These are phyloP conservation scores for Penicillium freii DNA, from an alignment of 2,329 filamentous ascomycete genomes.

Conservation along the genomic window DNA sequence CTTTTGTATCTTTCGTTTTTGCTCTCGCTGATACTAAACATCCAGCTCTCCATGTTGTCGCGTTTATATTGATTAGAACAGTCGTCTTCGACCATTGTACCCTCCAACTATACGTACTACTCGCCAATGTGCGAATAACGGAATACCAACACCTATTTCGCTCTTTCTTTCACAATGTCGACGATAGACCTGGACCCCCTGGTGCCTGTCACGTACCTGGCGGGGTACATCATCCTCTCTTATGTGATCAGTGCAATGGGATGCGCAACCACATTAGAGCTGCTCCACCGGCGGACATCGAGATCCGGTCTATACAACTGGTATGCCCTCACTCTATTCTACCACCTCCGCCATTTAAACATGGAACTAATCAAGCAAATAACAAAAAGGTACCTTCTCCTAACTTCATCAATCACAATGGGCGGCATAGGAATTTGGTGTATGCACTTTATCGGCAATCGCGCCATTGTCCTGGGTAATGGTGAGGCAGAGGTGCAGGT, in stretches of 20 bases:
- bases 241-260: constrained; percentile 71
- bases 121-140: background rate
- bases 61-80: background rate
- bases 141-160: background rate
- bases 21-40: background rate
- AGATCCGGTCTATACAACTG: constrained; percentile 67
- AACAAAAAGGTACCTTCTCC: constrained; percentile 56
- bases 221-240: constrained; percentile 66
- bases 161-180: constrained; percentile 20
- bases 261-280: constrained; percentile 73
- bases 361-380: background rate
- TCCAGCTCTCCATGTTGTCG: background rate
- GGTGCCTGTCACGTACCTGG: constrained; percentile 40
- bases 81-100: background rate
- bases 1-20: background rate
- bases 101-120: background rate
- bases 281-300: constrained; percentile 73
- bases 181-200: constrained; percentile 9
- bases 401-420: constrained; percentile 67
- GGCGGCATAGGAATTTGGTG: constrained; percentile 73
- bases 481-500: constrained; percentile 66
- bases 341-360: background rate
- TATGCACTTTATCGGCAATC: constrained; percentile 82
- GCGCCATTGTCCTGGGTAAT: constrained; percentile 68
- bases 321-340: constrained; percentile 43